phyloP scores from a whole-genome alignment of 441 rosid species.

The Euphorbia corollata region DNA sequence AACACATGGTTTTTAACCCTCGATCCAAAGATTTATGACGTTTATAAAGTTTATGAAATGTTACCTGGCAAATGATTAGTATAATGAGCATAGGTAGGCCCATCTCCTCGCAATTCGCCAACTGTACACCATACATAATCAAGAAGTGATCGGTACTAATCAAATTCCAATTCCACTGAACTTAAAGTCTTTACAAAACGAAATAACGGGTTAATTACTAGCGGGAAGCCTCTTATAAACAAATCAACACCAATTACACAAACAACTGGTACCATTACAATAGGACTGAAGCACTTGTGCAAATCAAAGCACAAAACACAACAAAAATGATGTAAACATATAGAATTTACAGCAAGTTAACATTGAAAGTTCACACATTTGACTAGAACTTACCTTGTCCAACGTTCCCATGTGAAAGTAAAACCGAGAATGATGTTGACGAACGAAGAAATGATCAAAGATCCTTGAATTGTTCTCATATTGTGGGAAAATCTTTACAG shows the following conservation, averaged over 20 bases:
- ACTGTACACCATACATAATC: constrained; percentile 38
- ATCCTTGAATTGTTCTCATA: constrained; percentile 88
- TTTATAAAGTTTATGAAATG: not conserved
- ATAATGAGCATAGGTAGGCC: constrained; percentile 93
- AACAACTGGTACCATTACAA: constrained; percentile 65
- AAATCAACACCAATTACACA: constrained; percentile 72
- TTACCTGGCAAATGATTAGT: constrained; percentile 60
- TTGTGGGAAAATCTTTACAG: constrained; percentile 63
- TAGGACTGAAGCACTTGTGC: constrained; percentile 61
- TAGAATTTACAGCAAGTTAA: not conserved
- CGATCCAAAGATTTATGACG: not conserved
- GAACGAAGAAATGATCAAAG: constrained; percentile 71
- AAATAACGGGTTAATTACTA: constrained; percentile 39
- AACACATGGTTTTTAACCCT: constrained; percentile 14
- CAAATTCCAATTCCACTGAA: constrained; percentile 1
- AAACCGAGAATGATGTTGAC: constrained; percentile 73
- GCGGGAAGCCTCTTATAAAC: constrained; percentile 71
- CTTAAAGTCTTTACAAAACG: not conserved
- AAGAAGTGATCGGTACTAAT: constrained; percentile 1
- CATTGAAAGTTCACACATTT: not conserved
- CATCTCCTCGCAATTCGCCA: constrained; percentile 77
- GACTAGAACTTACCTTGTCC: constrained; percentile 44
- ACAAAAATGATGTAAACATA: not conserved
- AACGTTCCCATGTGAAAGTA: constrained; percentile 57
- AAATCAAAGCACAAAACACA: constrained; percentile 5